Conservation (phyloP, 352 stramenopile species). For the Phytophthora pinifolia region DNA sequence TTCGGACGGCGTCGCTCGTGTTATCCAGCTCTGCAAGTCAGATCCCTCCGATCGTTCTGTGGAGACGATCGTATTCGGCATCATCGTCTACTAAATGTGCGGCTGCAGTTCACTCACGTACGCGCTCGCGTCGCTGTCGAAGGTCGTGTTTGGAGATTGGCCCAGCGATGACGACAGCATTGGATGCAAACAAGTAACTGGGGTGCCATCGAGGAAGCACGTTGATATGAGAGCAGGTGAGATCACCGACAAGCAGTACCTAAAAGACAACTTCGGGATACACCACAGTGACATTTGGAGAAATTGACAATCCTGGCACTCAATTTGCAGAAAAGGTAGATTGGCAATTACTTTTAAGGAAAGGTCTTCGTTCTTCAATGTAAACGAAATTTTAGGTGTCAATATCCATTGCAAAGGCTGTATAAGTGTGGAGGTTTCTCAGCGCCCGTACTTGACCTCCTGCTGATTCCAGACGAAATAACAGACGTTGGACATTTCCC, state of each 20-base stretch:
- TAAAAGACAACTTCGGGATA: conserved; percentile 20
- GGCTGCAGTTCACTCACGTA: conserved; percentile 42
- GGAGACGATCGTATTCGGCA: no score
- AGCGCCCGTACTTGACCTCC: no score
- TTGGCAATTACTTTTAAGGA: no score
- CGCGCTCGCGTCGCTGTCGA: conserved; percentile 31
- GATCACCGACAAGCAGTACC: conserved; percentile 16
- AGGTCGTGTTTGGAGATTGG: conserved; percentile 37
- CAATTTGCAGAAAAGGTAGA: conserved; percentile 10
- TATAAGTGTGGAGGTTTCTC: no score
- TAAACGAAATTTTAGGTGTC: background rate
- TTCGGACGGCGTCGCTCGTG: no score
- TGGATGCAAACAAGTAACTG: conserved; percentile 11
- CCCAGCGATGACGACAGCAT: conserved; percentile 4
- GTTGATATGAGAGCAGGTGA: no score
- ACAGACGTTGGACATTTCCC: conserved; percentile 13
- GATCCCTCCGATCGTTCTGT: no score
- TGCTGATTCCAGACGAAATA: no score
- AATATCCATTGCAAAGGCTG: conserved; percentile 4
- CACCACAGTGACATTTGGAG: conserved; percentile 14
- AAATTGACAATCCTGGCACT: conserved; percentile 13
- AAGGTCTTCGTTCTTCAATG: background rate
- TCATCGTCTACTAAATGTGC: no score
- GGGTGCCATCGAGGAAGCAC: conserved; percentile 5
- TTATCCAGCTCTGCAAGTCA: no score